phyloP scores from a whole-genome alignment of 2,329 filamentous ascomycete genomes.

The Arthrobotrys sinensis region DNA sequence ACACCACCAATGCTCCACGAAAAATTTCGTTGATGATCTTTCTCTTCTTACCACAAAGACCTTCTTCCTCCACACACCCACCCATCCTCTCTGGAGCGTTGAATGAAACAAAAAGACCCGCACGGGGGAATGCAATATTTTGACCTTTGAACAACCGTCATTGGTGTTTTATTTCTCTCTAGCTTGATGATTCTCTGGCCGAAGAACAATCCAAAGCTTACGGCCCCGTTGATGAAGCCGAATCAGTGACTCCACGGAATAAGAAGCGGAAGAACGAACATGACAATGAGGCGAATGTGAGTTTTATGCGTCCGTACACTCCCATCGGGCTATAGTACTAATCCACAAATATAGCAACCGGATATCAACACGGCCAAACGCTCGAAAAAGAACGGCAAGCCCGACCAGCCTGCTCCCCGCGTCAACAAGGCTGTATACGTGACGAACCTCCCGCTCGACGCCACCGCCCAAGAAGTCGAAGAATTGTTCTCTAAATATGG shows the following conservation, averaged over 20 bases:
- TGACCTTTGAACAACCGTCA: conserved; percentile 45
- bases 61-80: conserved; percentile 24
- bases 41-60: conserved; percentile 39
- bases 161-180: conserved; percentile 62
- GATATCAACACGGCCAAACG: conserved; percentile 67
- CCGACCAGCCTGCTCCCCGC: conserved; percentile 64
- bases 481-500: conserved; percentile 89
- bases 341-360: conserved; percentile 62
- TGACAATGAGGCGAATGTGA: conserved; percentile 68
- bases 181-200: conserved; percentile 75
- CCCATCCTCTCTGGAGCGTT: conserved; percentile 23
- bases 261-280: conserved; percentile 71
- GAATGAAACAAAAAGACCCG: neutral
- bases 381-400: conserved; percentile 67
- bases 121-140: conserved; percentile 53
- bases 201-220: conserved; percentile 77
- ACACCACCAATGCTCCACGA: conserved; percentile 42
- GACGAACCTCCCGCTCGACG: conserved; percentile 86
- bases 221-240: conserved; percentile 72
- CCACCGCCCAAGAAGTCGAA: conserved; percentile 83
- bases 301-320: neutral
- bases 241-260: conserved; percentile 69
- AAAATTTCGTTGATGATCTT: conserved; percentile 56
- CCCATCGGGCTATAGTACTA: conserved; percentile 44
- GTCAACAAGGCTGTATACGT: conserved; percentile 94